Conservation (phyloP, 2,329 filamentous ascomycete species). For the Atkinsonella hypoxylon region DNA sequence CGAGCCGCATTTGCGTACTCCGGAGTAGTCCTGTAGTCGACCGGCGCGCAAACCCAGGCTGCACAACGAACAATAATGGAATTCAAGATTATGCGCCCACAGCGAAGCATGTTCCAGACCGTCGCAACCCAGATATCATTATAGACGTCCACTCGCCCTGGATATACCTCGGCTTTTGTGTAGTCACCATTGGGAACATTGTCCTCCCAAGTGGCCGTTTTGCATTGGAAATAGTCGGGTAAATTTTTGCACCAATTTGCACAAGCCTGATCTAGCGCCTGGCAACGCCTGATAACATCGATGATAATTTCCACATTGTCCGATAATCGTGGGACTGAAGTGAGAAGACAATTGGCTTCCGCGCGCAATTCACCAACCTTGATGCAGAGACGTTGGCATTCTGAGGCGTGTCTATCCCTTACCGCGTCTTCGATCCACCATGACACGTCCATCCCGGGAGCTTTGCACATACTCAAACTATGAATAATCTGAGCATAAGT, state of each 20-base stretch:
- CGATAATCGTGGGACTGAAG: conserved; percentile 30
- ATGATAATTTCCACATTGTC: conserved; percentile 39
- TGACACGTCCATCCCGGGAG: conserved; percentile 40
- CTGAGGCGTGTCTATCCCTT: conserved; percentile 34
- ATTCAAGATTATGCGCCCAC: conserved; percentile 41
- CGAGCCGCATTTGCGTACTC: conserved; percentile 45
- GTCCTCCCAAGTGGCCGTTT: conserved; percentile 45
- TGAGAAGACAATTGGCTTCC: conserved; percentile 39
- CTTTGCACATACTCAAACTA: conserved; percentile 39
- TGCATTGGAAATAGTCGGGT: conserved; percentile 37
- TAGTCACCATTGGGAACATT: conserved; percentile 40
- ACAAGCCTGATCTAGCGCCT: conserved; percentile 40
- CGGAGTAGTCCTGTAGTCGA: conserved; percentile 50
- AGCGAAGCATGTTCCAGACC: conserved; percentile 43
- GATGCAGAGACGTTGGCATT: conserved; percentile 41
- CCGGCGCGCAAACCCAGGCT: conserved; percentile 47
- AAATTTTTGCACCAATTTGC: conserved; percentile 37
- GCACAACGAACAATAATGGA: conserved; percentile 45
- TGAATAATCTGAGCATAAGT: conserved; percentile 38
- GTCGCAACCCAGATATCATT: conserved; percentile 46
- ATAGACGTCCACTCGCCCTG: conserved; percentile 48
- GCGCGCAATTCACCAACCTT: conserved; percentile 42
- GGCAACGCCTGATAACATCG: conserved; percentile 38
- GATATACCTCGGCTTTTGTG: conserved; percentile 41
- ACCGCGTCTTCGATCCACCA: conserved; percentile 48